A percentile compares a stretch with the other conserved stretches of the same genome.
Evolutionary conservation across 176 grass and related monocot species (phyloP).

Genomic region (Raddia distichophylla): DNA sequence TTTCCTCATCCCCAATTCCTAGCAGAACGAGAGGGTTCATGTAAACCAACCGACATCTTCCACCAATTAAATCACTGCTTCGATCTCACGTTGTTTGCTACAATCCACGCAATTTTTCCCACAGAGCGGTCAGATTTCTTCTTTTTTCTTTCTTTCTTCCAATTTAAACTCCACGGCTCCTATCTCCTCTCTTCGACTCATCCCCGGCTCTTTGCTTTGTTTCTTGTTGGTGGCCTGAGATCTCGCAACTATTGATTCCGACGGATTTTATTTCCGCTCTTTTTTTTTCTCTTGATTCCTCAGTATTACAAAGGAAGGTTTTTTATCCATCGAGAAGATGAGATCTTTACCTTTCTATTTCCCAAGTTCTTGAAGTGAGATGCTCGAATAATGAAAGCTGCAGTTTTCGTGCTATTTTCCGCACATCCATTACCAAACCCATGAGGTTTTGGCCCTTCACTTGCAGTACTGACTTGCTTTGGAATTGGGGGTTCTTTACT

Average conservation of each 20-base stretch:
- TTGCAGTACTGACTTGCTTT: too few species aligned
- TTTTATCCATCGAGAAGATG: not conserved
- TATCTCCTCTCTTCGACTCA: not conserved
- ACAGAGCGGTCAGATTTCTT: not conserved
- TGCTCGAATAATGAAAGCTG: not conserved
- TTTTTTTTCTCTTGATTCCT: not conserved
- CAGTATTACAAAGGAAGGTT: not conserved
- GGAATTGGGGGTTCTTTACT: not conserved
- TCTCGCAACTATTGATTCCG: not conserved
- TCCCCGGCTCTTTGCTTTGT: not conserved
- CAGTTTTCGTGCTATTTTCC: not conserved
- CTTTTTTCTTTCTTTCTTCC: not conserved
- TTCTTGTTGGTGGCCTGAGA: not conserved
- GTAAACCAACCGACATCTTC: not conserved
- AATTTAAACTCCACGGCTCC: not conserved
- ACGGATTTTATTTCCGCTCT: not conserved
- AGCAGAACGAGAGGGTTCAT: not conserved
- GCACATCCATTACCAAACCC: not conserved
- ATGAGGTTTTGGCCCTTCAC: too few species aligned
- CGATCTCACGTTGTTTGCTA: not conserved
- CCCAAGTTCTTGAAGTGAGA: not conserved
- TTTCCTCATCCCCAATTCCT: not conserved
- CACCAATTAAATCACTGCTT: not conserved
- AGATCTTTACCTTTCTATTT: too few species aligned
- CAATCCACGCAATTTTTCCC: not conserved